Evolutionary conservation across 768 basidiomycete genomes (phyloP).

Genomic region (Phallus indusiatus): DNA sequence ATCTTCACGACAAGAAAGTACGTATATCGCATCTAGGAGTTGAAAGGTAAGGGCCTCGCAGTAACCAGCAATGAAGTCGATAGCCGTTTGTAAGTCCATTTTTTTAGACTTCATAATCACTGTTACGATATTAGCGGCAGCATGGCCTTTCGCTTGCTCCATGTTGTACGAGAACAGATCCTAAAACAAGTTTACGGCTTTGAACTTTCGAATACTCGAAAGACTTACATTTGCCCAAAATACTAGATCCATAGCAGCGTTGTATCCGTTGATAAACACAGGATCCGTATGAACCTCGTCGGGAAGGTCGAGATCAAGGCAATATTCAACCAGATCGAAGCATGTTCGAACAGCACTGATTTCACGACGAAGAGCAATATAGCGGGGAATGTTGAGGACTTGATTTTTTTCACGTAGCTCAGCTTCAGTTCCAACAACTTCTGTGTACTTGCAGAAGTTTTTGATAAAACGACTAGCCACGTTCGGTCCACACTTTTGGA

Average conservation of each 20-base stretch:
- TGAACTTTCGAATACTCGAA: too few species aligned
- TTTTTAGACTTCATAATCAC: slow-evolving; percentile 20
- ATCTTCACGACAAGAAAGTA: neutral
- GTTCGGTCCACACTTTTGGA: slow-evolving; percentile 33
- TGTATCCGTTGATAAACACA: slow-evolving; percentile 42
- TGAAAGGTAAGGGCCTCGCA: neutral
- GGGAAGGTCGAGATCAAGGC: slow-evolving; percentile 51
- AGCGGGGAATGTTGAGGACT: slow-evolving; percentile 45
- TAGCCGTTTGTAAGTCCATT: slow-evolving; percentile 18
- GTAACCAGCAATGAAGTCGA: slow-evolving; percentile 13
- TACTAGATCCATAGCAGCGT: slow-evolving; percentile 54
- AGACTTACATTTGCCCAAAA: slow-evolving; percentile 59
- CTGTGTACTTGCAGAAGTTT: slow-evolving; percentile 46
- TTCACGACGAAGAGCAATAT: slow-evolving; percentile 51
- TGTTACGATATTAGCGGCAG: slow-evolving; percentile 20
- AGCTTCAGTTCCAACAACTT: slow-evolving; percentile 51
- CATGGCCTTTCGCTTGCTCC: slow-evolving; percentile 22
- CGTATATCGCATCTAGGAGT: neutral
- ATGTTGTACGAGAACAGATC: slow-evolving; percentile 26
- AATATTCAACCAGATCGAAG: slow-evolving; percentile 54
- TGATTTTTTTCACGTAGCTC: slow-evolving; percentile 47
- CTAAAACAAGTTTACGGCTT: slow-evolving; percentile 1
- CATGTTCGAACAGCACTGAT: slow-evolving; percentile 60
- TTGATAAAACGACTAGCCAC: slow-evolving; percentile 40
- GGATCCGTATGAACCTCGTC: slow-evolving; percentile 52